Evolutionary conservation across 1,284 basidiomycete genomes (phyloP), one percentile per base, ranked within the genome.

Genomic region (Leccinum idahoense): DNA sequence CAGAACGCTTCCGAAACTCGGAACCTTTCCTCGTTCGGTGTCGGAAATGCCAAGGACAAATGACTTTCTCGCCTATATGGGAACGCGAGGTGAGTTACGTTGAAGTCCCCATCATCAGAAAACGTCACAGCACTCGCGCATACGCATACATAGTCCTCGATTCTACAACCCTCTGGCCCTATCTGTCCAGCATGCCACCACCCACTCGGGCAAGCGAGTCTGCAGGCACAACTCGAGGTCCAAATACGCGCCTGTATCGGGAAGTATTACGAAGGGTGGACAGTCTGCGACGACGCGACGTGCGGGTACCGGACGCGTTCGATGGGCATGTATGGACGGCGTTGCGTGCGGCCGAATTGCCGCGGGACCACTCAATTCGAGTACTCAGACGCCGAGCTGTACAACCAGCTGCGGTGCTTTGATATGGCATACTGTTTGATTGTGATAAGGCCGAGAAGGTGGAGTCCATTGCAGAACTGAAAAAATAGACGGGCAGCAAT

Each of bases 221-320:
- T 98, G 54, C 86, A 88, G 62, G 80, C 88, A 23, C 97, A 98
- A 75, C 83, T 99, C 18, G 95, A 98, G 74, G 78, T 84, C 1
- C 90, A 94, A 68, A 92, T 98, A 62, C 86, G 95, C 3, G 76
- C 81, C 1, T 85, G 86, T 67, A 90, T 99, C 59, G 78, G 81
- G 4, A 85, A 81, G 68, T 98, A 96, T 77, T 99, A 99, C 73
- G 86, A 96, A 69, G 88, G 88, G 6, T 95, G 92, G 90, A 89
- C 86, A 1, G 80, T 92, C 11, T 99, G 97, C 76, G 85, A 93
- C 68, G 97, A 98, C 67, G 80, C 86, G 35, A 90, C 88, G 2
- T 99, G 97, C 73, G 85, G 86, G 10, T 83, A 88, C 62, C 82
- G 88, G 20, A 95, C 95, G n/a, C 82, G 95, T 29, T 90, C 88